A percentile compares a stretch with the other conserved stretches of the same genome.
Conservation (phyloP, 768 basidiomycete genomes). For the Hygrophorus pudorinus region DNA sequence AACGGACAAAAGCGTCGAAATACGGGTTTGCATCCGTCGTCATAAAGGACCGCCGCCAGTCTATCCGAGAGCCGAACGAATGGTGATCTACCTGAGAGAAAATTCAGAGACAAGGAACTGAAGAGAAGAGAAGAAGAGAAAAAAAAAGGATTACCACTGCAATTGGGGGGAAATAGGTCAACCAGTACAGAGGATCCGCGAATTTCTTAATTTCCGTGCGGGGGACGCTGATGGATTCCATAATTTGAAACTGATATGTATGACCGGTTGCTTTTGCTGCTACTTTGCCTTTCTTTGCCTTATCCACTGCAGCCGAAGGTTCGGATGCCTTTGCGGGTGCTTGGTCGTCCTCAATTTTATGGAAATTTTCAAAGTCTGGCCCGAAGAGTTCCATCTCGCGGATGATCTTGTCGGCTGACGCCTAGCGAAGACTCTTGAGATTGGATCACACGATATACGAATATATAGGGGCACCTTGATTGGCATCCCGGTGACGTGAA, state of each 20-base stretch:
- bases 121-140: not conserved
- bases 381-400: constrained; percentile 97
- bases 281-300: constrained; percentile 94
- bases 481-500: constrained; percentile 98
- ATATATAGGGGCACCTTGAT: constrained; percentile 63
- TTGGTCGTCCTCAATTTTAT: constrained; percentile 37
- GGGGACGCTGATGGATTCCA: constrained; percentile 89
- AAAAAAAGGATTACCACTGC: constrained; percentile 55
- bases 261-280: constrained; percentile 88
- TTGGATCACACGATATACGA: not conserved
- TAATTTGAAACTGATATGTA: constrained; percentile 98
- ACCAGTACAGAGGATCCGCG: constrained; percentile 91
- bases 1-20: constrained; percentile 93
- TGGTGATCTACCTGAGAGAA: constrained; percentile 52
- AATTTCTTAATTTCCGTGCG: constrained; percentile 90
- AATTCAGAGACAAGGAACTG: not conserved
- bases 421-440: constrained; percentile 32
- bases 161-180: constrained; percentile 92
- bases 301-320: constrained; percentile 35
- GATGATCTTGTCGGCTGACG: constrained; percentile 94
- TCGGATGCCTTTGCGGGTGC: constrained; percentile 31
- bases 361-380: constrained; percentile 69
- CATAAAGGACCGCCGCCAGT: constrained; percentile 92
- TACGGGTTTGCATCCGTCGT: constrained; percentile 96
- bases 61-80: constrained; percentile 87